phyloP scores from a whole-genome alignment of 805 yeast genomes.

The Metschnikowia rubicola region DNA sequence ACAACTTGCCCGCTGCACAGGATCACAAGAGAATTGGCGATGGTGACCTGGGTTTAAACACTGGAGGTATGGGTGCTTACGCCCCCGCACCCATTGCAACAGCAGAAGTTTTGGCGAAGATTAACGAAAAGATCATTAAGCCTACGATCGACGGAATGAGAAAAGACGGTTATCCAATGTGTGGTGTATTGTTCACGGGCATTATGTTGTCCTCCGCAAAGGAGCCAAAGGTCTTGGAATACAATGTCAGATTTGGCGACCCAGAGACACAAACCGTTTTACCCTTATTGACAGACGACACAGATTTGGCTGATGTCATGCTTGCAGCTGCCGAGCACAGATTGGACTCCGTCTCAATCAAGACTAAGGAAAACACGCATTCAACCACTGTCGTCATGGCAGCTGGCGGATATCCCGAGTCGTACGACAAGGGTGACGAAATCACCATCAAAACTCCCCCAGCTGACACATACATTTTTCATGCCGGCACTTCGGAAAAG shows the following conservation, averaged over 20 bases:
- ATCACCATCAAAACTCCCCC: constrained; percentile 57
- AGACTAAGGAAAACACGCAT: constrained; percentile 52
- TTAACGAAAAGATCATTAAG: constrained; percentile 71
- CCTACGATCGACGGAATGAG: constrained; percentile 97
- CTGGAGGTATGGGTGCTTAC: constrained; percentile 99
- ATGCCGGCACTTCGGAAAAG: constrained; percentile 81
- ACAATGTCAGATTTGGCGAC: constrained; percentile 97
- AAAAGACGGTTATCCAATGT: constrained; percentile 90
- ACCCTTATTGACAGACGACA: constrained; percentile 74
- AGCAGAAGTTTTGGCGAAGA: constrained; percentile 61
- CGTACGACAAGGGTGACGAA: constrained; percentile 80
- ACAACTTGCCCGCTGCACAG: constrained; percentile 94
- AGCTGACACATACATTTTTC: constrained; percentile 73
- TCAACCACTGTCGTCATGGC: constrained; percentile 94
- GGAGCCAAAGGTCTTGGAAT: constrained; percentile 94
- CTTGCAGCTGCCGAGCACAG: constrained; percentile 93
- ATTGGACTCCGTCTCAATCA: constrained; percentile 72
- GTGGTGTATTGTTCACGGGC: constrained; percentile 94
- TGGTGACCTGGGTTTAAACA: constrained; percentile 90
- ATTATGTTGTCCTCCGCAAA: constrained; percentile 74
- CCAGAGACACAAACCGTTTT: constrained; percentile 98
- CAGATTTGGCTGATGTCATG: constrained; percentile 92
- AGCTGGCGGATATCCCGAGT: constrained; percentile 95
- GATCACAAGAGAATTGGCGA: constrained; percentile 96
- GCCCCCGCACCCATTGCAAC: constrained; percentile 98